Evolutionary conservation across 371 early-diverging fungal genomes (phyloP).

Genomic region (Thermomucor indicae-seudaticae): DNA sequence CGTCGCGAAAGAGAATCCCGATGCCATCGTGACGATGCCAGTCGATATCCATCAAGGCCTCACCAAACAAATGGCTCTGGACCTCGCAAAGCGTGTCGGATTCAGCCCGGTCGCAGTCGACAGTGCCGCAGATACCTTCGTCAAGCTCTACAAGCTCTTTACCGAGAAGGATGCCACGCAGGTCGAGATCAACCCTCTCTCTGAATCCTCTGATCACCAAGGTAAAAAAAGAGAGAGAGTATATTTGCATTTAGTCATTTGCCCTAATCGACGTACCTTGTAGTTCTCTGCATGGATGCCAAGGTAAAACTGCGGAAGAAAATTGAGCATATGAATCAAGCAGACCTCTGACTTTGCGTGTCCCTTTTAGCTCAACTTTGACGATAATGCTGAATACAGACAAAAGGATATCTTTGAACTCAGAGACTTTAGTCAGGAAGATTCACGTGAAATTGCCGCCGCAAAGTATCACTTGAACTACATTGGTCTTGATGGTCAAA

Average conservation of each 20-base stretch:
- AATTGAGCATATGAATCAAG: no score
- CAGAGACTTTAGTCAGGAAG: slow-evolving; percentile 94
- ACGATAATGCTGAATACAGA: slow-evolving; percentile 98
- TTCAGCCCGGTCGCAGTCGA: slow-evolving; percentile 80
- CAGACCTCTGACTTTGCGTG: slow-evolving; percentile 56
- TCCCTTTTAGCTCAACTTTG: slow-evolving; percentile 96
- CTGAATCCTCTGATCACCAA: slow-evolving; percentile 85
- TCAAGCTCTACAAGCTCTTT: slow-evolving; percentile 93
- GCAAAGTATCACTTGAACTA: slow-evolving; percentile 97
- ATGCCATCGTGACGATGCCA: slow-evolving; percentile 84
- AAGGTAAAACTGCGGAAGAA: no score
- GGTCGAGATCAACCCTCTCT: slow-evolving; percentile 98
- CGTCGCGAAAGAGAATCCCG: slow-evolving; percentile 92
- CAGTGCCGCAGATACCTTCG: slow-evolving; percentile 88
- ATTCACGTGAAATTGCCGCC: slow-evolving; percentile 95
- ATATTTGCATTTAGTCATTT: background rate
- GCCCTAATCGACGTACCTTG: background rate
- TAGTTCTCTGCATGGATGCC: slow-evolving; percentile 54
- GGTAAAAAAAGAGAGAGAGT: slow-evolving; percentile 37
- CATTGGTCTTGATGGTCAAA: slow-evolving; percentile 95
- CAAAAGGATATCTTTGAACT: slow-evolving; percentile 87
- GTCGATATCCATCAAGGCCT: slow-evolving; percentile 75
- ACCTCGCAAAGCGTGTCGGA: slow-evolving; percentile 78
- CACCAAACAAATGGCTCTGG: slow-evolving; percentile 58
- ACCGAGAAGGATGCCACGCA: slow-evolving; percentile 95